Base-by-base conservation (phyloP, 768 basidiomycete genomes). In the Sporobolomyces phaffii region DNA sequence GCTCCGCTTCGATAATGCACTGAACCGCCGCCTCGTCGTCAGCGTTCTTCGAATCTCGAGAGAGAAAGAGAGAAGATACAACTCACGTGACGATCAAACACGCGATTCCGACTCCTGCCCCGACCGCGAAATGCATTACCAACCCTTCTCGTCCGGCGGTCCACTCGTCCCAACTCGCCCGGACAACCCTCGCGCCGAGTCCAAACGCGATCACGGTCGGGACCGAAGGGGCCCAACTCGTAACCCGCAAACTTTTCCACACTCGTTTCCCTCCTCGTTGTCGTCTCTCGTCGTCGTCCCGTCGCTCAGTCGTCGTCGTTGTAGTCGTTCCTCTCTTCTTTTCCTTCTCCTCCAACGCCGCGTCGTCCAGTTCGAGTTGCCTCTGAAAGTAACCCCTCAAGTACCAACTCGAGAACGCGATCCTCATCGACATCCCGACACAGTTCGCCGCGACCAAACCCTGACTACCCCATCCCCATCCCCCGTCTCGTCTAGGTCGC, bases 391-490 rank as follows among this genome's bases (percentile, higher is more conserved):
- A 63, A 17, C 17, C 1, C 18, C 0, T 1, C 6, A 72, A 41
- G 40, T 64, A 64, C 9, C 24, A 22, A 17, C 41, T 51, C 53
- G 61, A 62, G 57, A 73, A 76, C 0, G 41, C 59, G 36, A 70
- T 73, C 11, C 75, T 28, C 43, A 74, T 57, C 1, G 31, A 49
- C 66, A 77, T 71, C 38, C 75, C 74, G 43, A 76, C 69, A 33
- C 56, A 70, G 62, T 77, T 77, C n/a, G 70, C 68, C 15, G 50
- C 64, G 22, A 76, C 47, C 18, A 78, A 58, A 11, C 73, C 77
- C 18, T 29, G 34, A 44, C 90, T 90, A 6, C 36, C 86, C 87
- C 29, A 84, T 73, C 29, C 80, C 77, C 85, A 82, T 69, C 85
- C 69, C 36, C 73, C 67, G 28, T 84, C 9, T 38, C 53, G 36